phyloP scores from a whole-genome alignment of 1,284 basidiomycete species.

The Porogramme epimiltina region DNA sequence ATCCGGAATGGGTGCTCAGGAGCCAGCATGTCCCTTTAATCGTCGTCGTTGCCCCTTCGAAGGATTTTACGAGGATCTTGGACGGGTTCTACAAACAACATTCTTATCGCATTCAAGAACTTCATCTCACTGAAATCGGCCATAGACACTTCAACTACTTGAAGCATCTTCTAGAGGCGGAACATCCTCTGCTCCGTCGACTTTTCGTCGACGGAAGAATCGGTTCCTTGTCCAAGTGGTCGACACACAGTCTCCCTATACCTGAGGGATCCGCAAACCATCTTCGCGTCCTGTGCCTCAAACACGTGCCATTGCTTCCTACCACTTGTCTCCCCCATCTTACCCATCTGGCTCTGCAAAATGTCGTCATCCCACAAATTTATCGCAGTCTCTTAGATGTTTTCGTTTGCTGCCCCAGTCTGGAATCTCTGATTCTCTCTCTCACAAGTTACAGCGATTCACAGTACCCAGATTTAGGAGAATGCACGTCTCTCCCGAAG shows the following conservation, averaged over 20 bases:
- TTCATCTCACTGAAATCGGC: conserved; percentile 1
- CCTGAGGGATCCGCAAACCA: not conserved
- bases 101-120: not conserved
- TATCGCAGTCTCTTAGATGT: not conserved
- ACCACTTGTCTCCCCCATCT: not conserved
- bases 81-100: not conserved
- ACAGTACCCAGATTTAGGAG: too few relatives aligned
- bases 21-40: not conserved
- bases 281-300: not conserved
- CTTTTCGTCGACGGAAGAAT: conserved; percentile 1
- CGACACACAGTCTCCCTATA: not conserved
- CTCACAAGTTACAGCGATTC: too few relatives aligned
- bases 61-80: not conserved
- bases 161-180: not conserved
- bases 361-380: not conserved
- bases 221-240: conserved; percentile 2
- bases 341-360: conserved; percentile 3
- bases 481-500: too few relatives aligned
- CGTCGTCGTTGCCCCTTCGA: not conserved
- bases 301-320: conserved; percentile 4
- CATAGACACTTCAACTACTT: conserved; percentile 5
- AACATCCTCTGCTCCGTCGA: not conserved
- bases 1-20: not conserved
- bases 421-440: not conserved
- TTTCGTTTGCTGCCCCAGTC: not conserved